These are phyloP conservation scores for Fusarium oxysporum DNA, from an alignment of 2,329 filamentous ascomycete species.

Conservation along the genomic window DNA sequence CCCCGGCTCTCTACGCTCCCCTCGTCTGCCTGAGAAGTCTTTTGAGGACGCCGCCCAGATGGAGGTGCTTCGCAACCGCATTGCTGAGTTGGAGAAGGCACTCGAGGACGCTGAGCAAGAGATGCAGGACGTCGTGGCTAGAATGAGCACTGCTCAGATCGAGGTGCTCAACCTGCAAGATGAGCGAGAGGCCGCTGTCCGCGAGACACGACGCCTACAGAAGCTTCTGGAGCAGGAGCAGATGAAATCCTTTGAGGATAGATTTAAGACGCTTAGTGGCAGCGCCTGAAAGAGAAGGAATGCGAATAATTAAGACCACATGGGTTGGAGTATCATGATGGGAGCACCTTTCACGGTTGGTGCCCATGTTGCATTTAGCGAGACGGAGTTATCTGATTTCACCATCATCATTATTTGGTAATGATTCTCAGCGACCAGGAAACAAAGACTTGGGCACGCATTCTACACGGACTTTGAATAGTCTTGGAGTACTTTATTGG, in stretches of 20 bases:
- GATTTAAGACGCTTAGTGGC: slow-evolving; percentile 51
- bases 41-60: slow-evolving; percentile 81
- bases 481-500: slow-evolving; percentile 29
- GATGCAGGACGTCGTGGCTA: slow-evolving; percentile 83
- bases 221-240: slow-evolving; percentile 73
- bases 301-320: slow-evolving; percentile 11
- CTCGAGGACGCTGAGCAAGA: slow-evolving; percentile 70
- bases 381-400: slow-evolving; percentile 52
- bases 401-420: slow-evolving; percentile 36
- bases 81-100: slow-evolving; percentile 86
- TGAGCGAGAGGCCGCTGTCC: slow-evolving; percentile 78
- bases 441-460: slow-evolving; percentile 11
- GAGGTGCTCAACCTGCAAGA: slow-evolving; percentile 84
- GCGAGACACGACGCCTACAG: slow-evolving; percentile 77
- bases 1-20: slow-evolving; percentile 51
- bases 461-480: slow-evolving; percentile 15
- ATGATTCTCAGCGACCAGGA: slow-evolving; percentile 27
- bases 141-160: slow-evolving; percentile 85
- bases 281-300: slow-evolving; percentile 37
- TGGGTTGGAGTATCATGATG: slow-evolving; percentile 22
- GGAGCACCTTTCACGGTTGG: slow-evolving; percentile 24
- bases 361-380: slow-evolving; percentile 52
- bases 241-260: slow-evolving; percentile 61
- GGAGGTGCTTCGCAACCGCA: slow-evolving; percentile 78
- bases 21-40: slow-evolving; percentile 69